Conservation (phyloP, 2,329 filamentous ascomycete species). For the Alternaria viburni region DNA sequence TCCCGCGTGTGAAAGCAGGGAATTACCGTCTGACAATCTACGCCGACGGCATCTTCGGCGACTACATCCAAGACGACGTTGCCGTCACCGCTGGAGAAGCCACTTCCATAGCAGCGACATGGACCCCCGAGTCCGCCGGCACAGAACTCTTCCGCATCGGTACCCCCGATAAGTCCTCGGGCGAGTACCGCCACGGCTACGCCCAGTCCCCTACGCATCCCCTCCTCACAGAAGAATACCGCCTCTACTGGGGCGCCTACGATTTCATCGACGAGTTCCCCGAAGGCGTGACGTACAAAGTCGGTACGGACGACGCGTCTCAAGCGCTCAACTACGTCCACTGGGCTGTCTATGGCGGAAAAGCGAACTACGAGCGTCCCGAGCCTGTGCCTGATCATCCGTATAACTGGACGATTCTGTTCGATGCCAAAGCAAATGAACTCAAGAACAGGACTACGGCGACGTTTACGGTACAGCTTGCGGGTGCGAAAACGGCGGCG, state of each 20-base stretch:
- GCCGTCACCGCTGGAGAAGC: constrained; percentile 50
- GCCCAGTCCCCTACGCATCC: constrained; percentile 55
- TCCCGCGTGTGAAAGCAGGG: constrained; percentile 63
- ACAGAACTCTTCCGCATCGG: constrained; percentile 68
- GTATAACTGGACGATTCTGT: constrained; percentile 34
- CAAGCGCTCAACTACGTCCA: constrained; percentile 66
- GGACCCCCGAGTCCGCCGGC: constrained; percentile 63
- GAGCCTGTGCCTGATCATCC: constrained; percentile 48
- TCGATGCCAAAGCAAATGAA: constrained; percentile 35
- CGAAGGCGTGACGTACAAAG: constrained; percentile 62
- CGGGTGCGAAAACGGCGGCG: constrained; percentile 66
- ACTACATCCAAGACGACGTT: constrained; percentile 62
- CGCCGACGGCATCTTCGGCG: constrained; percentile 67
- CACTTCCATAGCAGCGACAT: constrained; percentile 49
- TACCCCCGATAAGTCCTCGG: constrained; percentile 65
- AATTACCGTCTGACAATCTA: constrained; percentile 69
- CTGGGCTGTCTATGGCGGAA: constrained; percentile 68
- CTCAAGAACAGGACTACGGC: constrained; percentile 53
- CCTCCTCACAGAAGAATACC: constrained; percentile 62
- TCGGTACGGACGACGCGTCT: constrained; percentile 59
- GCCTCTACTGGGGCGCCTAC: constrained; percentile 67
- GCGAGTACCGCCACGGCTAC: constrained; percentile 66
- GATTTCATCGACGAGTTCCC: constrained; percentile 68
- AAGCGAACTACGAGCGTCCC: constrained; percentile 56
- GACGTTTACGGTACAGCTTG: constrained; percentile 68